Conservation (phyloP, 2,329 filamentous ascomycete species). For the Colletotrichum somersetense region DNA sequence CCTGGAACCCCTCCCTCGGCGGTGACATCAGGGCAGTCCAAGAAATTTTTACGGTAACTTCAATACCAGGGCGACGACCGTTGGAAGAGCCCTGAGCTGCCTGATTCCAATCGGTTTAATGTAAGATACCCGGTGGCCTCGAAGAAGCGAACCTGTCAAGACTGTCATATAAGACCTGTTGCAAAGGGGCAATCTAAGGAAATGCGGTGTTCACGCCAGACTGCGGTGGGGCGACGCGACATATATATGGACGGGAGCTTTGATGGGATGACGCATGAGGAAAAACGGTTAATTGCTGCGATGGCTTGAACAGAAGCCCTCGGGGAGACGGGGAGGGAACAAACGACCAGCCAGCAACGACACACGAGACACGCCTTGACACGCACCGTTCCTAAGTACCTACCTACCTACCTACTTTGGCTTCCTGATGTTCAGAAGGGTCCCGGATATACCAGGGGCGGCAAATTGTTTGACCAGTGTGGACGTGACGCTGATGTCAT, state of each 20-base stretch:
- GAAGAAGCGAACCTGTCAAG: constrained; percentile 14
- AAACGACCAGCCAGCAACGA: constrained; percentile 28
- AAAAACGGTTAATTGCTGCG: constrained; percentile 9
- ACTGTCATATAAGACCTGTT: constrained; percentile 27
- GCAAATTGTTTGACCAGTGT: constrained; percentile 30
- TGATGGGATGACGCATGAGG: constrained; percentile 25
- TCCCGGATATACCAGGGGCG: constrained; percentile 26
- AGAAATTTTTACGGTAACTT: neutral
- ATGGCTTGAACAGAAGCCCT: constrained; percentile 10
- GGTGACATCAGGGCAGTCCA: neutral
- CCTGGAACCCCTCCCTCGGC: neutral
- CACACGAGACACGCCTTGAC: constrained; percentile 33
- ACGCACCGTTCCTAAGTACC: constrained; percentile 30
- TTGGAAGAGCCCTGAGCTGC: constrained; percentile 6
- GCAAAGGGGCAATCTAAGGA: constrained; percentile 11
- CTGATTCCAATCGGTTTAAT: constrained; percentile 17
- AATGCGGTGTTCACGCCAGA: constrained; percentile 7
- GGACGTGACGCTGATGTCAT: constrained; percentile 32
- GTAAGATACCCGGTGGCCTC: constrained; percentile 35
- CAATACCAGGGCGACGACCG: neutral
- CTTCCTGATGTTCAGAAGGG: constrained; percentile 18
- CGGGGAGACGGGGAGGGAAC: neutral
- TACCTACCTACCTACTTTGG: constrained; percentile 20
- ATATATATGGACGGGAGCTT: constrained; percentile 23
- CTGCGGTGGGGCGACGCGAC: constrained; percentile 12